These are phyloP conservation scores for Crucihimalaya himalaica DNA, from an alignment of 345 rosid species.

Conservation along the genomic window DNA sequence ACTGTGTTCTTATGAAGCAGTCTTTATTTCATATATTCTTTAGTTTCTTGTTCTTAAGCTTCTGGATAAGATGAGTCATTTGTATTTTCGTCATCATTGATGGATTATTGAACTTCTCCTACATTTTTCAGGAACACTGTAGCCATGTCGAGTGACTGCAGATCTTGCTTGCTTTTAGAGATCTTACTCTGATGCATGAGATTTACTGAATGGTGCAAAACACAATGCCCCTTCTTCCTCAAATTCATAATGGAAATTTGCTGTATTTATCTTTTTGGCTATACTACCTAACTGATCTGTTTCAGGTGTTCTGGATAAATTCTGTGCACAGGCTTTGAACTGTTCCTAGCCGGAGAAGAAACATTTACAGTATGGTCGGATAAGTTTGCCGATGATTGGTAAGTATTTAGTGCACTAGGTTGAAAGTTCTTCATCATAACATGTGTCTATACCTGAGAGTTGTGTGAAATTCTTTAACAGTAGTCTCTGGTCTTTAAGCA, in stretches of 20 bases:
- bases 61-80: slow-evolving; percentile 9
- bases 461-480: background rate
- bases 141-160: slow-evolving; percentile 37
- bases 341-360: background rate
- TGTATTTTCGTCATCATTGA: background rate
- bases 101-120: slow-evolving; percentile 46
- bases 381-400: background rate
- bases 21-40: background rate
- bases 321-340: background rate
- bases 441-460: background rate
- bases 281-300: slow-evolving; percentile 10
- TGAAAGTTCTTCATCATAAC: background rate
- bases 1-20: background rate
- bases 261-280: background rate
- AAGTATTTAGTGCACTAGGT: background rate
- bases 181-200: slow-evolving; percentile 44
- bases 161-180: slow-evolving; percentile 43
- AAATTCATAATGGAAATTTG: slow-evolving; percentile 3
- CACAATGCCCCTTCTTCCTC: slow-evolving; percentile 30
- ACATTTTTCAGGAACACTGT: slow-evolving; percentile 59
- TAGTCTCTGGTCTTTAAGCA: background rate
- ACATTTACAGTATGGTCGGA: background rate
- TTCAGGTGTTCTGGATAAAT: slow-evolving; percentile 24
- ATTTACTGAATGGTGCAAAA: slow-evolving; percentile 34
- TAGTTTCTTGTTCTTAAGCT: slow-evolving; percentile 1